A percentile compares a stretch with the other conserved stretches of the same genome.
phyloP scores from a whole-genome alignment of 2,329 filamentous ascomycete species.

The Aspergillus udagawae region DNA sequence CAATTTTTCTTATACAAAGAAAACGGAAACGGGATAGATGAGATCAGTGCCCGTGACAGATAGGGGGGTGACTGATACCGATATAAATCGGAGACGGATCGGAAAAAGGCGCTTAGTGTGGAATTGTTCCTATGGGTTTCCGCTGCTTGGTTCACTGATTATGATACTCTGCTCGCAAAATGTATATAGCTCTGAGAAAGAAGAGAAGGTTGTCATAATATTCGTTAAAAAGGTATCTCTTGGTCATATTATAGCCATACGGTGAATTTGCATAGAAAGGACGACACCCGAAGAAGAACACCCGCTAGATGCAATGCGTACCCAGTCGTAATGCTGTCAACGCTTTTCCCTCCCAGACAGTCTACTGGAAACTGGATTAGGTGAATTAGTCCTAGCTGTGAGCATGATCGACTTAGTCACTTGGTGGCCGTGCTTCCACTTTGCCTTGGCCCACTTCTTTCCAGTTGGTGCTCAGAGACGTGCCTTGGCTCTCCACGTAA shows the following conservation, averaged over 20 bases:
- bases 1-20: conserved; percentile 84
- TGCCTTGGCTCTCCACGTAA: conserved; percentile 90
- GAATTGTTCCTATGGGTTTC: neutral
- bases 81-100: conserved; percentile 1
- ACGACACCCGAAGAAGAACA: neutral
- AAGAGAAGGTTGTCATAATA: neutral
- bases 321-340: neutral
- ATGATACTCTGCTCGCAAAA: neutral
- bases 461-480: conserved; percentile 90
- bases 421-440: conserved; percentile 51
- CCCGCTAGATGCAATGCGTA: neutral
- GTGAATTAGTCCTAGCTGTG: neutral
- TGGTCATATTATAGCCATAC: neutral
- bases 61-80: neutral
- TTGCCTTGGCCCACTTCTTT: conserved; percentile 67
- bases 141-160: neutral
- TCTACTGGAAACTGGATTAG: neutral
- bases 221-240: neutral
- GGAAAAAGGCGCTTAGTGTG: neutral
- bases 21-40: conserved; percentile 20
- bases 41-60: neutral
- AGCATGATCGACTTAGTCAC: conserved; percentile 11
- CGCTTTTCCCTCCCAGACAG: neutral
- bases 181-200: neutral
- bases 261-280: neutral